Conservation (phyloP, 2,329 filamentous ascomycete species). For the Magnaporthiopsis rhizophila region DNA sequence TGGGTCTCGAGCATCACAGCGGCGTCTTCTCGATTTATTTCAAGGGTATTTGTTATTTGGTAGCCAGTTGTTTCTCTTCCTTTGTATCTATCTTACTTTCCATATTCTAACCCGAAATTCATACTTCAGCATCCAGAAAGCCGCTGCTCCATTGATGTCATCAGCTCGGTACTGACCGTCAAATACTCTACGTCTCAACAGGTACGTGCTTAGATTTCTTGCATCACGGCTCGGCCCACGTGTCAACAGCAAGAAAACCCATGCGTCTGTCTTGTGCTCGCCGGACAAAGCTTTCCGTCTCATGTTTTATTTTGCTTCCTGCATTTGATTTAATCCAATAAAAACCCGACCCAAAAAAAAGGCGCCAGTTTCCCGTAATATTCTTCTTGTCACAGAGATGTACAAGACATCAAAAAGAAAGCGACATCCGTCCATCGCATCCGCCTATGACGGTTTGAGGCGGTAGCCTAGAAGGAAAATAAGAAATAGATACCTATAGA, state of each 20-base stretch:
- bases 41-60: background rate
- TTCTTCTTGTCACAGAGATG: background rate
- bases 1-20: background rate
- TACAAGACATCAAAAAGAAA: background rate
- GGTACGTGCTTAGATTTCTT: too few species aligned
- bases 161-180: too few species aligned
- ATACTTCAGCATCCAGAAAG: background rate
- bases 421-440: background rate
- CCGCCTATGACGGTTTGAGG: background rate
- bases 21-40: background rate
- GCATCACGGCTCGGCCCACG: too few species aligned
- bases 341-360: background rate
- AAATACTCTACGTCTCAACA: too few species aligned
- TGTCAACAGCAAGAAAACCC: background rate
- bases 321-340: background rate
- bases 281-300: background rate
- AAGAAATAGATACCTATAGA: slow-evolving; percentile 1
- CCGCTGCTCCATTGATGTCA: too few species aligned
- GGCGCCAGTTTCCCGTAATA: background rate
- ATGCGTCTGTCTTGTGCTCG: background rate
- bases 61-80: background rate
- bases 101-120: background rate
- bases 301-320: background rate
- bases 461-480: background rate
- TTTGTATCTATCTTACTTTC: background rate